Percentiles rank a stretch among this genome's conserved stretches.
These are phyloP conservation scores for Phyllosticta citrichinensis DNA, from an alignment of 2,329 filamentous ascomycete genomes.

Conservation along the genomic window DNA sequence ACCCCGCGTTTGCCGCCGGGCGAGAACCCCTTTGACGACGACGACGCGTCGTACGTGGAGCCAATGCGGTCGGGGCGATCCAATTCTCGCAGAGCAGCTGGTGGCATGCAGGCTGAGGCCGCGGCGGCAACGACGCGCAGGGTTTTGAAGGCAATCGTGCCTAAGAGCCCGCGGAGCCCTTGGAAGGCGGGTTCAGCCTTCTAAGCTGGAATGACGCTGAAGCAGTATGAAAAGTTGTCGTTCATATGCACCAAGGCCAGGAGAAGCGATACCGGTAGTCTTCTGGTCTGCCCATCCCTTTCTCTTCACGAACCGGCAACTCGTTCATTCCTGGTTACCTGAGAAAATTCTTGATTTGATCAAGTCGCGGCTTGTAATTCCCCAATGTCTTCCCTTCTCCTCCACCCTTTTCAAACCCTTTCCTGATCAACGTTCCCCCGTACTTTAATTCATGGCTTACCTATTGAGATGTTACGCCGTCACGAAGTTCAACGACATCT, in stretches of 20 bases:
- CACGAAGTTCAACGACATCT: neutral
- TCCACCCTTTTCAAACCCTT: neutral
- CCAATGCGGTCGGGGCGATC: neutral
- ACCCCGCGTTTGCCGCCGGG: neutral
- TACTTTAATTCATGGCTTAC: neutral
- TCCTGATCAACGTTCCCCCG: neutral
- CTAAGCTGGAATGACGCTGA: neutral
- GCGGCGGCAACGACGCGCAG: neutral
- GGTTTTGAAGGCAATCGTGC: neutral
- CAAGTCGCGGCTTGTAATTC: neutral
- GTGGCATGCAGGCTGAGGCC: neutral
- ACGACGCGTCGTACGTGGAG: neutral
- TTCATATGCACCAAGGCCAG: neutral
- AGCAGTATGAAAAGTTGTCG: no score
- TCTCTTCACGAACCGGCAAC: no score
- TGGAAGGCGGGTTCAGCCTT: neutral
- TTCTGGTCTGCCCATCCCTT: no score
- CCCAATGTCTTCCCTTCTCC: neutral
- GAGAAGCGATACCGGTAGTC: neutral
- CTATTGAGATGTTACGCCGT: neutral
- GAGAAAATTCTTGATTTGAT: no score
- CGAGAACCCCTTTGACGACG: neutral
- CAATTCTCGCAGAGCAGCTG: neutral
- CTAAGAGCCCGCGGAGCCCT: neutral
- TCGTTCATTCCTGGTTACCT: no score